A percentile compares a stretch with the other conserved stretches of the same genome.
Conservation (phyloP, 2,329 filamentous ascomycete genomes). For the Parascedosporium putredinis region DNA sequence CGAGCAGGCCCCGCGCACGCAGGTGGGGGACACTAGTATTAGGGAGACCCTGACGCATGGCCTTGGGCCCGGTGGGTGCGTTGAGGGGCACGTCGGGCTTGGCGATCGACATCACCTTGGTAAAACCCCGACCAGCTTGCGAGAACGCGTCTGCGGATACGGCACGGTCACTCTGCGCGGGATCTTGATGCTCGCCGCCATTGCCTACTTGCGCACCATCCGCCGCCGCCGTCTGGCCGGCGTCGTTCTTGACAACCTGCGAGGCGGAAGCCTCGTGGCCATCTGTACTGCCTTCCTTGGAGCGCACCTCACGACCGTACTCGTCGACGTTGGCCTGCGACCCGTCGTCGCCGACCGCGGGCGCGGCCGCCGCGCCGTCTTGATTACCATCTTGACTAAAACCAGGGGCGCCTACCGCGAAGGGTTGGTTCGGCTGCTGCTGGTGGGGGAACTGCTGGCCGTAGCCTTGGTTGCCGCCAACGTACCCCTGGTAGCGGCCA, state of each 20-base stretch:
- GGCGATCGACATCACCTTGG: constrained; percentile 4
- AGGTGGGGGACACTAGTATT: constrained; percentile 57
- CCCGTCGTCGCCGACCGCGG: not conserved
- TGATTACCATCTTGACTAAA: not conserved
- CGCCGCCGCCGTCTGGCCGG: constrained; percentile 16
- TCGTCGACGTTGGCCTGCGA: constrained; percentile 26
- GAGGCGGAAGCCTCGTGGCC: constrained; percentile 8
- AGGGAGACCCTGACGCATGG: constrained; percentile 80
- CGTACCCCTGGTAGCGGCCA: constrained; percentile 15
- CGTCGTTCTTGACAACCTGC: constrained; percentile 21
- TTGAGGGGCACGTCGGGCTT: constrained; percentile 42
- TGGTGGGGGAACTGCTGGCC: constrained; percentile 7
- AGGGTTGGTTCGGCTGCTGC: constrained; percentile 11
- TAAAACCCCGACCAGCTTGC: not conserved
- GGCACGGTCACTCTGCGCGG: constrained; percentile 21
- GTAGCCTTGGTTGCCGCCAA: constrained; percentile 18
- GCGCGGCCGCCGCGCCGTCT: not conserved
- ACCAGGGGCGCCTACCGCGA: constrained; percentile 10
- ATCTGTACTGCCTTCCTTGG: constrained; percentile 13
- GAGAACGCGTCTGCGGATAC: constrained; percentile 14
- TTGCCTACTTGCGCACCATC: constrained; percentile 13
- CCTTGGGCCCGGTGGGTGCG: constrained; percentile 87
- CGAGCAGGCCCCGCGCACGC: constrained; percentile 36
- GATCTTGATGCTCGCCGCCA: constrained; percentile 12
- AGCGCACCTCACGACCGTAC: constrained; percentile 25